Evolutionary conservation across 2,329 filamentous ascomycete species (phyloP).

Genomic region (Botrytis porri): DNA sequence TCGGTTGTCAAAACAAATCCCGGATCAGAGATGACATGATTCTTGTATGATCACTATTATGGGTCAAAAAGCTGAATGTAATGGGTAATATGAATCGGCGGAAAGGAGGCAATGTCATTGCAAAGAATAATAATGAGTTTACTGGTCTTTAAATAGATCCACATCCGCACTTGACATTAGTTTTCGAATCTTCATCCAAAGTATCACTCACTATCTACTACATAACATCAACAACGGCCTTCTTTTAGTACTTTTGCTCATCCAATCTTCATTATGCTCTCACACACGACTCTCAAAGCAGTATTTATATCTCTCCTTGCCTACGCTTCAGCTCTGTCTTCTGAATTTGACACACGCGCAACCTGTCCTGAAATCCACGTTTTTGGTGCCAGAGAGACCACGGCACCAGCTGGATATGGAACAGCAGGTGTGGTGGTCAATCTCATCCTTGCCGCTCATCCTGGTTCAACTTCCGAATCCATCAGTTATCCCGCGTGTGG

Average conservation of each 20-base stretch:
- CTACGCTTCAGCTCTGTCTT: conserved; percentile 1
- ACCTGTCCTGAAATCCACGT: conserved; percentile 47
- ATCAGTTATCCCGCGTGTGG: conserved; percentile 62
- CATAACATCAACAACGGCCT: background rate
- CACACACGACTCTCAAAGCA: background rate
- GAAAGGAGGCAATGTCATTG: background rate
- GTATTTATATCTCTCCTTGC: background rate
- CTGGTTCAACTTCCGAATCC: conserved; percentile 52
- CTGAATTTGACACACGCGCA: conserved; percentile 25
- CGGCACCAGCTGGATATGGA: conserved; percentile 49
- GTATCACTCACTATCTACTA: background rate
- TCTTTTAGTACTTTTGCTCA: background rate
- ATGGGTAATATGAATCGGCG: conserved; percentile 9
- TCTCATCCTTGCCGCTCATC: conserved; percentile 46
- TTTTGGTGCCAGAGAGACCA: conserved; percentile 52
- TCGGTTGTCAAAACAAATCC: conserved; percentile 1
- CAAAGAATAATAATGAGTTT: background rate
- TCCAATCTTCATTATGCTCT: background rate
- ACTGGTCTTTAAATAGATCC: background rate
- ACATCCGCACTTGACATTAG: background rate
- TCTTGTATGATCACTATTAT: background rate
- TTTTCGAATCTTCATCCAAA: background rate
- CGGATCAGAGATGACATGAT: background rate
- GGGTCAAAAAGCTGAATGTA: background rate
- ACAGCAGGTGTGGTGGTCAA: conserved; percentile 49